phyloP scores from a whole-genome alignment of 768 basidiomycete genomes.

The Mycena amicta region DNA sequence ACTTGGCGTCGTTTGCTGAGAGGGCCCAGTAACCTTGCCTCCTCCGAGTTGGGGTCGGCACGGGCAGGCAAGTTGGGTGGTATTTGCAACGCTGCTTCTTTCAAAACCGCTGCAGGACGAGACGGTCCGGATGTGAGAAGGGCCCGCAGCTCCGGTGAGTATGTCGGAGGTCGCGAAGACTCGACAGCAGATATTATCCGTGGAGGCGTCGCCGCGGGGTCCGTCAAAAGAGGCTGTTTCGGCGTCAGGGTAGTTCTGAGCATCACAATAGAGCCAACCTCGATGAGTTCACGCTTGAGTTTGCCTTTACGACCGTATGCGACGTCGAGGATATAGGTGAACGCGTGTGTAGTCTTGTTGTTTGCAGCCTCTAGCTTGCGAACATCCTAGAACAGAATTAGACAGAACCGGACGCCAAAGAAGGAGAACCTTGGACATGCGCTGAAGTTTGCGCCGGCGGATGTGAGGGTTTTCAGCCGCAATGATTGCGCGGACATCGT shows the following conservation, averaged over 20 bases:
- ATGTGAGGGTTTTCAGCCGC: constrained; percentile 33
- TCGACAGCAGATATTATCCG: constrained; percentile 54
- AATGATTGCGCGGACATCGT: constrained; percentile 58
- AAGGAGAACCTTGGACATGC: constrained; percentile 54
- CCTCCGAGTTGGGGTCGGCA: constrained; percentile 58
- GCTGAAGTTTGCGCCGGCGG: constrained; percentile 45
- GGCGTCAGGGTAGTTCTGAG: constrained; percentile 1
- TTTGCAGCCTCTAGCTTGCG: constrained; percentile 58
- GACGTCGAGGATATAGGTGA: constrained; percentile 60
- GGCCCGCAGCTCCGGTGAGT: constrained; percentile 61
- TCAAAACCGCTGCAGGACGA: constrained; percentile 48
- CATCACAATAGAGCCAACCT: constrained; percentile 45
- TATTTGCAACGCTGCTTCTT: constrained; percentile 37
- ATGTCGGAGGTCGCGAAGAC: constrained; percentile 63
- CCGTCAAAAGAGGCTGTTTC: constrained; percentile 56
- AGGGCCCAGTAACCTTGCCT: constrained; percentile 60
- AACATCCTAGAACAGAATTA: constrained; percentile 46
- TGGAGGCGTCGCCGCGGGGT: constrained; percentile 45
- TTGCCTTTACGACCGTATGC: constrained; percentile 81
- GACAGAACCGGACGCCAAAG: constrained; percentile 7
- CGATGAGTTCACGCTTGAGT: constrained; percentile 66
- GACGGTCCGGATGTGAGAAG: constrained; percentile 60
- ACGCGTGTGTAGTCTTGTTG: constrained; percentile 47
- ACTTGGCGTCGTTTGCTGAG: constrained; percentile 75
- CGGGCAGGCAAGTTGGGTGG: constrained; percentile 63